Evolutionary conservation across 2,329 filamentous ascomycete species (phyloP).

Genomic region (Sclerotinia sclerotiorum): DNA sequence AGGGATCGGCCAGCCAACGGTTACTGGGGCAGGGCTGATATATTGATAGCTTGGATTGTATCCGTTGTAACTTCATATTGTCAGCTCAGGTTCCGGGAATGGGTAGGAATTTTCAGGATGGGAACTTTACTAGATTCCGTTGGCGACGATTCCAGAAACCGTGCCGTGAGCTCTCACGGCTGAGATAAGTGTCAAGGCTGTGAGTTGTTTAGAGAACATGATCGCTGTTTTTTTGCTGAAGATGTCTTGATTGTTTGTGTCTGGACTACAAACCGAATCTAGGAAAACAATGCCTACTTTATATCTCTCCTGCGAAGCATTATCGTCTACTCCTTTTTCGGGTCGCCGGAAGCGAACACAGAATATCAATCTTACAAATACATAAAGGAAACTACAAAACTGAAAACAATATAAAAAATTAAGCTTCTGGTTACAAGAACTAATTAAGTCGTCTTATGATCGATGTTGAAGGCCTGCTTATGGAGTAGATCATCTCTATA

Average conservation of each 20-base stretch:
- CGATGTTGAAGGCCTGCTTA: not conserved
- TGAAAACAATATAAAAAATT: not conserved
- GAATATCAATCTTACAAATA: not conserved
- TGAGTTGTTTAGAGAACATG: conserved; percentile 30
- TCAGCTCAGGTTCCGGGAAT: not conserved
- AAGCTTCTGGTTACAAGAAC: conserved; percentile 18
- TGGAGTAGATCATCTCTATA: conserved; percentile 12
- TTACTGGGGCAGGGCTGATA: conserved; percentile 42
- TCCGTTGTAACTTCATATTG: conserved; percentile 40
- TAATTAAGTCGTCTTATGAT: not conserved
- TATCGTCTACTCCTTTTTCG: not conserved
- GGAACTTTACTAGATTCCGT: conserved; percentile 36
- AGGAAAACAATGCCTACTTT: not conserved
- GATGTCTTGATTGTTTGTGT: not conserved
- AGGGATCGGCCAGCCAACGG: conserved; percentile 55
- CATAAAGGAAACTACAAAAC: conserved; percentile 1
- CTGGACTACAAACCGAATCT: not conserved
- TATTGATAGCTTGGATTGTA: conserved; percentile 40
- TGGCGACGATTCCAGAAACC: conserved; percentile 35
- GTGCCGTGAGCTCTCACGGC: conserved; percentile 36
- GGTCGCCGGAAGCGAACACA: not conserved
- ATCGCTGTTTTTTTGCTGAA: not conserved
- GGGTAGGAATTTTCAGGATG: conserved; percentile 6
- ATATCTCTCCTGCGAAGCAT: not conserved
- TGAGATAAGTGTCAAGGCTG: conserved; percentile 30